Conservation (phyloP, 805 yeast species). For the Pichia membranifaciens region DNA sequence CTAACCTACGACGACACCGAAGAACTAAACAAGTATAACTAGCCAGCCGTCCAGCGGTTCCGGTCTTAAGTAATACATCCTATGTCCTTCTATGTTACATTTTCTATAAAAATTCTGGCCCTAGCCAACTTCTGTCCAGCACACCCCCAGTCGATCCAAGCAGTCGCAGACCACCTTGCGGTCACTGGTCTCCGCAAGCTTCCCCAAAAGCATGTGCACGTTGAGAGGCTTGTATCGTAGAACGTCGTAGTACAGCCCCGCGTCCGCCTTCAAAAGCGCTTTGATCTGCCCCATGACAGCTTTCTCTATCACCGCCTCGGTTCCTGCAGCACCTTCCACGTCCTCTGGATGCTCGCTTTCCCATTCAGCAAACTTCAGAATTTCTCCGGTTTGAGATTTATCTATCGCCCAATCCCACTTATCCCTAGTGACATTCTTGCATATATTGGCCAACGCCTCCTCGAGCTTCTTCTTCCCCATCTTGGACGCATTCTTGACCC, state of each 20-base stretch:
- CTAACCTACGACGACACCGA: constrained; percentile 22
- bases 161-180: constrained; percentile 18
- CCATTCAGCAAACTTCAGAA: constrained; percentile 6
- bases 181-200: constrained; percentile 16
- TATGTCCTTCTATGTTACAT: constrained; percentile 13
- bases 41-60: not conserved
- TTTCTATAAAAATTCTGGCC: too few species aligned
- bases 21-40: constrained; percentile 26
- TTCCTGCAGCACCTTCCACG: not conserved
- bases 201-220: constrained; percentile 15
- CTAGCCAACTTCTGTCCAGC: constrained; percentile 20
- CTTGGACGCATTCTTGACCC: constrained; percentile 31
- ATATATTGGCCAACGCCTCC: constrained; percentile 19
- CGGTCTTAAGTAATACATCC: not conserved
- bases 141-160: constrained; percentile 27
- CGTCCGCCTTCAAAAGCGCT: constrained; percentile 15
- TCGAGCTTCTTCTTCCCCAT: constrained; percentile 5
- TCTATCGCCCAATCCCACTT: constrained; percentile 9
- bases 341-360: constrained; percentile 8
- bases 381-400: constrained; percentile 1
- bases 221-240: constrained; percentile 24
- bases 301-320: constrained; percentile 8
- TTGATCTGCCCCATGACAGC: constrained; percentile 18
- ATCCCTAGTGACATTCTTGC: constrained; percentile 1
- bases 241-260: constrained; percentile 16